Evolutionary conservation across 306 rosid genomes (phyloP), one percentile per base, ranked within the genome.

Genomic region (Lathyrus tuberosus): DNA sequence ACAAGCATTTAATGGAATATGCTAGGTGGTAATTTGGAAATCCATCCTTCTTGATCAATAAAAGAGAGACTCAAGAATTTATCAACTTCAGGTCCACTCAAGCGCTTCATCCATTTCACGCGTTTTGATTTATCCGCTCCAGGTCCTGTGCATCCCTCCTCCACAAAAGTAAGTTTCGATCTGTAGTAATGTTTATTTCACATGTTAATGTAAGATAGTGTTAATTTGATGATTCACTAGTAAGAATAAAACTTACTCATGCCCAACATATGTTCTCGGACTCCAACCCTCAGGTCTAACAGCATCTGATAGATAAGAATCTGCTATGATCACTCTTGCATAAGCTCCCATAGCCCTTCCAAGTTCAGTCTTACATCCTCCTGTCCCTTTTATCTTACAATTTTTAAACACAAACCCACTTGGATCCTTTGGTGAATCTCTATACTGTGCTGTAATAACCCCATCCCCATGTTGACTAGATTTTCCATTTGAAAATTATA

Each of bases 251-350:
- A 16, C 77, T 56, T 82, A 82, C 89, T 56, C 85, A 0, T 75
- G 61, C 28, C 69, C 65, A 6, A 1, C 20, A 2, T 18, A 33
- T 5, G 2, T 0, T 54, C 40, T 3, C 59, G 75, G 33, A 58
- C 14, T 17, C 87, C 89, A 82, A 12, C 89, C 85, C 8, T 11
- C 49, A 0, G 82, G 79, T 15, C 13, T 0, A 37, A 85, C 73
- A 1, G 66, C 76, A 35, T 73, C 63, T 3, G 82, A n/a, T 33
- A 80, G 28, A 14, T 13, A 24, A 35, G 85, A 82, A 15, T 53
- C 7, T 47, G 70, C 72, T 14, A 80, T 61, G 22, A 85, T 82
- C 17, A 85, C 87, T 24, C 85, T 78, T 2, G 85, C 59, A 72
- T 58, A 65, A 11, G 62, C 5, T 2, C 5, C 4, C 44, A 72